Evolutionary conservation across 345 rosid genomes (phyloP).

Genomic region (Dipteronia dyeriana): DNA sequence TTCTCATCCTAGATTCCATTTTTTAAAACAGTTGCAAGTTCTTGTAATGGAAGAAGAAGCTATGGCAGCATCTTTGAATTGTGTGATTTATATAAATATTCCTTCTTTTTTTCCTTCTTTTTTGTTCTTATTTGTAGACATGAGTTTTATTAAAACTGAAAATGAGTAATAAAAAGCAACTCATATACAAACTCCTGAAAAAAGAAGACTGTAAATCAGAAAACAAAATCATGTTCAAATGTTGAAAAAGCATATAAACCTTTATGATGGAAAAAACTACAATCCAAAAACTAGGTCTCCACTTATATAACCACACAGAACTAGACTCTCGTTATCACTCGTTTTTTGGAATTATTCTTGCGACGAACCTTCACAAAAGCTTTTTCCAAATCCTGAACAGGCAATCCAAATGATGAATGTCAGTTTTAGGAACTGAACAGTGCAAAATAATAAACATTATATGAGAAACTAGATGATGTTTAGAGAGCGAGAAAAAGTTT

Average conservation of each 20-base stretch:
- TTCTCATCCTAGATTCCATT: too few species aligned
- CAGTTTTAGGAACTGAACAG: neutral
- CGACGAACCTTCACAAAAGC: conserved; percentile 56
- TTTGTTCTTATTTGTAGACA: neutral
- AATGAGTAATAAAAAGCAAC: neutral
- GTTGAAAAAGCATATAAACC: conserved; percentile 3
- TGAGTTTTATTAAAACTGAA: neutral
- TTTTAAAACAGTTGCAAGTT: neutral
- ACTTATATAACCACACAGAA: neutral
- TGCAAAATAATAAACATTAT: neutral
- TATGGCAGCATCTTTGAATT: neutral
- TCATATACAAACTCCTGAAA: neutral
- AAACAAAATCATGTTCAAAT: neutral
- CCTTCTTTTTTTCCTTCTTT: neutral
- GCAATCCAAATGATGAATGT: neutral
- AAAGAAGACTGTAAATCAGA: neutral
- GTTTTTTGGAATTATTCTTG: conserved; percentile 61
- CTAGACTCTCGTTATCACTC: conserved; percentile 14
- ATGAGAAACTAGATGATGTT: neutral
- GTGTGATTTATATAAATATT: too few species aligned
- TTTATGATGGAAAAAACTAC: neutral
- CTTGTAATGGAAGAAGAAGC: neutral
- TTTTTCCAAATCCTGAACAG: conserved; percentile 47
- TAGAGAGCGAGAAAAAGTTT: neutral
- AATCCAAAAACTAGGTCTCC: neutral